A percentile compares a stretch with the other conserved stretches of the same genome.
These are phyloP conservation scores for Cutaneotrichosporon dermatis DNA, from an alignment of 1,284 basidiomycete species.

Conservation along the genomic window DNA sequence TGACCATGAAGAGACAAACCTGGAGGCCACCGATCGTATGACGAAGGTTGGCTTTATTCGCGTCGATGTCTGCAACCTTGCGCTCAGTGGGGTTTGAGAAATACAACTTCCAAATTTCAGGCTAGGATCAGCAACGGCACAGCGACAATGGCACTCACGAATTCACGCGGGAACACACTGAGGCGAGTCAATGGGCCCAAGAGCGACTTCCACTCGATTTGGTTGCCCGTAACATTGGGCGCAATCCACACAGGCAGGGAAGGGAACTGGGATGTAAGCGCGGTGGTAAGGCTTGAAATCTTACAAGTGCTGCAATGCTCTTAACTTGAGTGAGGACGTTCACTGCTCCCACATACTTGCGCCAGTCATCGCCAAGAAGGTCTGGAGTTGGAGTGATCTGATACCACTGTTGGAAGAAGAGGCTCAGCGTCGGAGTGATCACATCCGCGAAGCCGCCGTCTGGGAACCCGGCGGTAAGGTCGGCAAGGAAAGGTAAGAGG, in stretches of 20 bases:
- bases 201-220: conserved; percentile 59
- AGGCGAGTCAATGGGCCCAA: conserved; percentile 77
- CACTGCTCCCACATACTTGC: conserved; percentile 76
- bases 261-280: conserved; percentile 37
- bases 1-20: conserved; percentile 48
- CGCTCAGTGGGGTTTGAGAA: conserved; percentile 80
- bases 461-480: conserved; percentile 50
- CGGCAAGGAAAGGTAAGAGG: conserved; percentile 50
- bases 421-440: conserved; percentile 48
- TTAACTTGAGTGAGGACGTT: conserved; percentile 77
- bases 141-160: conserved; percentile 56
- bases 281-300: conserved; percentile 13
- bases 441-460: conserved; percentile 50
- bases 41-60: conserved; percentile 74
- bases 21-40: conserved; percentile 76
- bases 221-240: conserved; percentile 38
- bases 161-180: conserved; percentile 78
- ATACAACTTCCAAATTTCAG: conserved; percentile 68
- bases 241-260: conserved; percentile 46
- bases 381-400: conserved; percentile 41
- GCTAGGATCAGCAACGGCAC: conserved; percentile 52
- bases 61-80: conserved; percentile 68
- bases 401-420: conserved; percentile 50
- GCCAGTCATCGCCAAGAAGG: conserved; percentile 60
- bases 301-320: conserved; percentile 67